Conservation (phyloP, 495 filamentous ascomycete genomes). For the Tuber melanosporum region DNA sequence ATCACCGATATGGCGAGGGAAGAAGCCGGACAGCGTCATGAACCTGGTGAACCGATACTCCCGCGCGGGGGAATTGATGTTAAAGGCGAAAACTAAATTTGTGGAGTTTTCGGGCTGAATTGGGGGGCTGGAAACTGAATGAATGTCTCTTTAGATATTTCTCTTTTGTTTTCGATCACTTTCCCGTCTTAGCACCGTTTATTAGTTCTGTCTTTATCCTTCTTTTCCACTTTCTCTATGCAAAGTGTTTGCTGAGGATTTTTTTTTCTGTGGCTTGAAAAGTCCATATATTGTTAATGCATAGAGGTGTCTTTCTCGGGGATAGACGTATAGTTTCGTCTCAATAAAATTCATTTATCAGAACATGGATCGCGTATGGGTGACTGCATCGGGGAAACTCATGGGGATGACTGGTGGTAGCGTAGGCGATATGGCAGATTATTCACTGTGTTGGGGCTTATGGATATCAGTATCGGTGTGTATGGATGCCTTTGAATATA, state of each 20-base stretch:
- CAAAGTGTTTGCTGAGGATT: not conserved
- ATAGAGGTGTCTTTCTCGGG: not conserved
- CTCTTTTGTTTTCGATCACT: not conserved
- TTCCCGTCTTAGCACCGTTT: not conserved
- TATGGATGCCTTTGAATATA: not conserved
- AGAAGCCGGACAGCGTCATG: conserved; percentile 56
- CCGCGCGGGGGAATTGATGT: conserved; percentile 33
- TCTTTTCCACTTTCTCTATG: not conserved
- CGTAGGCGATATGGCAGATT: not conserved
- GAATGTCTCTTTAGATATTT: not conserved
- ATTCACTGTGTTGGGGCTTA: not conserved
- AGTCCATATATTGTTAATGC: not conserved
- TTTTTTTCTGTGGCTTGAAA: not conserved
- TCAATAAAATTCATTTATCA: not conserved
- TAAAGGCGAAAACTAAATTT: conserved; percentile 6
- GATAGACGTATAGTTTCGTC: not conserved
- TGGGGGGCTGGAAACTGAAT: not conserved
- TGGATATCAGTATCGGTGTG: not conserved
- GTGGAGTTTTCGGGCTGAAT: not conserved
- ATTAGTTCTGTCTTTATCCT: not conserved
- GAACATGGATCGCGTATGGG: not conserved
- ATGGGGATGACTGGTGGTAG: not conserved
- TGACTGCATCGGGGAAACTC: not conserved
- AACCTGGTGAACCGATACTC: conserved; percentile 57
- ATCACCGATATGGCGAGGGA: conserved; percentile 73